phyloP scores from a whole-genome alignment of 257 asterid genomes.

The Gentiana dahurica region DNA sequence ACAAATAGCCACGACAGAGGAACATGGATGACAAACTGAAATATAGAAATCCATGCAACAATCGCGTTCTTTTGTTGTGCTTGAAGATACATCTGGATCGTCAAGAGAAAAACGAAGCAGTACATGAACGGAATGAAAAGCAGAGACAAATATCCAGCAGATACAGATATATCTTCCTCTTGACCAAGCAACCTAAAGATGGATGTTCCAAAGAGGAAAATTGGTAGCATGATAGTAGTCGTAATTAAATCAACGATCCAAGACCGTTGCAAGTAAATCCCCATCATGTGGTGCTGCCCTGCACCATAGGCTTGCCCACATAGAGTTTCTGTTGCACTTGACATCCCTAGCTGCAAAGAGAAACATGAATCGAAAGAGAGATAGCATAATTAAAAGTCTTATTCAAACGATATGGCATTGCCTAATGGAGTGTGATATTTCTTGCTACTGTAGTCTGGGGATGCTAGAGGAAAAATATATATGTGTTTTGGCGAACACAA shows the following conservation, averaged over 20 bases:
- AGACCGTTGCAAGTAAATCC: slow-evolving; percentile 82
- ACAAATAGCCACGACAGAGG: slow-evolving; percentile 74
- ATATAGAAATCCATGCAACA: slow-evolving; percentile 51
- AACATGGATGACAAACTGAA: slow-evolving; percentile 47
- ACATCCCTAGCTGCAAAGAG: slow-evolving; percentile 68
- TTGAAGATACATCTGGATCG: slow-evolving; percentile 84
- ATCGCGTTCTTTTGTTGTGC: slow-evolving; percentile 83
- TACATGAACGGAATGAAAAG: slow-evolving; percentile 59
- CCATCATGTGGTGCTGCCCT: slow-evolving; percentile 86
- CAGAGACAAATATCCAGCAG: slow-evolving; percentile 61
- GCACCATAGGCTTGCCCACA: slow-evolving; percentile 97
- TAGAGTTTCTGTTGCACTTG: slow-evolving; percentile 93
- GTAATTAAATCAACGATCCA: slow-evolving; percentile 75
- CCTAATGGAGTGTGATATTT: no score
- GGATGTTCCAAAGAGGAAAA: slow-evolving; percentile 46
- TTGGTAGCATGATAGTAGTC: slow-evolving; percentile 50
- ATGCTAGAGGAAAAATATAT: no score
- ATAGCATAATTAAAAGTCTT: no score
- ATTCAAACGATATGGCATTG: no score
- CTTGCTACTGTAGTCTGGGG: no score
- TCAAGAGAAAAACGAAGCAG: slow-evolving; percentile 37
- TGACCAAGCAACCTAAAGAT: slow-evolving; percentile 70
- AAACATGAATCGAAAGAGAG: no score
- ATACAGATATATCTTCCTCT: slow-evolving; percentile 26
- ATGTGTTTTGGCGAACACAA: no score